Percentiles rank a stretch among this genome's conserved stretches.
Evolutionary conservation across 176 grass and related monocot species (phyloP).

Genomic region (Carex parvula): DNA sequence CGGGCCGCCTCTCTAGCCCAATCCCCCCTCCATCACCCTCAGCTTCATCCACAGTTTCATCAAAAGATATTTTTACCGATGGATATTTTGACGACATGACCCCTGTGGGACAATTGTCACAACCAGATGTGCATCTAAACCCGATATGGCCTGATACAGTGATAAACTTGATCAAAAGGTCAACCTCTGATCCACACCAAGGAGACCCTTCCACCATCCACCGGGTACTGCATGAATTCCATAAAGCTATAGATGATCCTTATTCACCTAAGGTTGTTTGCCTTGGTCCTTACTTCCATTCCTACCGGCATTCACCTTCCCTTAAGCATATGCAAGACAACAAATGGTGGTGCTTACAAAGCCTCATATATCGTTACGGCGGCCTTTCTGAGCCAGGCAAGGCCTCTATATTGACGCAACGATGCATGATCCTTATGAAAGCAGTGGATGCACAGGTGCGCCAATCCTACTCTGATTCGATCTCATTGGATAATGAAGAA

Average conservation of each 20-base stretch:
- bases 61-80: constrained; percentile 16
- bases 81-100: background rate
- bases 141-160: constrained; percentile 28
- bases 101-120: background rate
- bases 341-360: constrained; percentile 27
- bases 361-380: constrained; percentile 24
- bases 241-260: background rate
- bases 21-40: constrained; percentile 24
- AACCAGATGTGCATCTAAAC: constrained; percentile 14
- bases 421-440: constrained; percentile 23
- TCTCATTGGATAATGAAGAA: constrained; percentile 30
- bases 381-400: constrained; percentile 22
- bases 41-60: constrained; percentile 12
- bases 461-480: constrained; percentile 30
- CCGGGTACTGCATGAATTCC: background rate
- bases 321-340: constrained; percentile 26
- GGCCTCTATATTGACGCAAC: constrained; percentile 18
- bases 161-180: constrained; percentile 26
- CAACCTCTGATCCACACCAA: constrained; percentile 9
- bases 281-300: constrained; percentile 32
- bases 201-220: constrained; percentile 27
- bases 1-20: constrained; percentile 16
- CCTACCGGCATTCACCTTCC: background rate
- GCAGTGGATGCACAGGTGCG: constrained; percentile 26
- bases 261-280: constrained; percentile 29